phyloP scores from a whole-genome alignment of 2,329 filamentous ascomycete species.

The Ophiosphaerella narmari region DNA sequence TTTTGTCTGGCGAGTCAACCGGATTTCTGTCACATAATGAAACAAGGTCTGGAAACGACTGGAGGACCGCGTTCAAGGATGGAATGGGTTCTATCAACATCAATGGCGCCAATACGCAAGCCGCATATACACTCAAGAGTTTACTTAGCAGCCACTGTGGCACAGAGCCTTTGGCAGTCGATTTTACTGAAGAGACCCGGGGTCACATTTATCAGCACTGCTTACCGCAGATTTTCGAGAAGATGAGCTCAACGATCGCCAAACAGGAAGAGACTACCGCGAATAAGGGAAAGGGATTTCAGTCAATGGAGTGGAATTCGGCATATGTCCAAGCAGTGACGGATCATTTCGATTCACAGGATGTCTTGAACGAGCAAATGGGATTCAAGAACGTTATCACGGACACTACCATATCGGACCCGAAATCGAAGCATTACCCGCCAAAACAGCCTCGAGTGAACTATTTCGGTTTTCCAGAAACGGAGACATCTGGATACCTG shows the following conservation, averaged over 20 bases:
- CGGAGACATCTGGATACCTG: slow-evolving; percentile 17
- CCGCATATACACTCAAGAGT: slow-evolving; percentile 21
- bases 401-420: slow-evolving; percentile 15
- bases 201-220: slow-evolving; percentile 19
- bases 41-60: background rate
- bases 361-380: slow-evolving; percentile 18
- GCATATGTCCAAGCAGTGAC: slow-evolving; percentile 17
- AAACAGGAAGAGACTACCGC: background rate
- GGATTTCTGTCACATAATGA: slow-evolving; percentile 4
- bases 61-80: slow-evolving; percentile 15
- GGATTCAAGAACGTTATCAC: slow-evolving; percentile 15
- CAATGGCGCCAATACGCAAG: slow-evolving; percentile 20
- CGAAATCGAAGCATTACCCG: slow-evolving; percentile 18
- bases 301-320: slow-evolving; percentile 10
- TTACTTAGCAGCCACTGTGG: slow-evolving; percentile 22
- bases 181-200: slow-evolving; percentile 20
- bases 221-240: slow-evolving; percentile 15
- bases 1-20: slow-evolving; percentile 13
- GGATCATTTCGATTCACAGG: slow-evolving; percentile 21
- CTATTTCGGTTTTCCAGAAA: slow-evolving; percentile 21
- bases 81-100: slow-evolving; percentile 19
- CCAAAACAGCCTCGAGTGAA: slow-evolving; percentile 19
- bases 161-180: slow-evolving; percentile 20
- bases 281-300: background rate
- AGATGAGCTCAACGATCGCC: slow-evolving; percentile 1